Percentiles rank a stretch among this genome's conserved stretches.
Evolutionary conservation across 257 asterid species (phyloP).

Genomic region (Penstemon barbatus): DNA sequence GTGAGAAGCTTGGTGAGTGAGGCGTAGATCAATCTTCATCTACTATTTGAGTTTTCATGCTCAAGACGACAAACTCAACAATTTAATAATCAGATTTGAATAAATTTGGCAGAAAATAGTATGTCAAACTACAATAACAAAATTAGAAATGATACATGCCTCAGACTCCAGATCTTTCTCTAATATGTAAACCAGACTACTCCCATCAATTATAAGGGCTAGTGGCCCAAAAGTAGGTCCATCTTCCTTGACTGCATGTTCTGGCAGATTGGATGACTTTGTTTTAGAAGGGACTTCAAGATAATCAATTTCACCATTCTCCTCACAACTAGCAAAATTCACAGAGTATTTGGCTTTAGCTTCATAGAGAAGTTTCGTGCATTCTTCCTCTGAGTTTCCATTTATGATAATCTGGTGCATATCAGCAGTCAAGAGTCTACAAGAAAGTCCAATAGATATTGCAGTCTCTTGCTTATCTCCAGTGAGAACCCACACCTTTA

Average conservation of each 20-base stretch:
- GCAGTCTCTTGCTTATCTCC: slow-evolving; percentile 99
- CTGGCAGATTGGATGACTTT: slow-evolving; percentile 43
- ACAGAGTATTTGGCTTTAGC: slow-evolving; percentile 69
- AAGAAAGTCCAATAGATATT: slow-evolving; percentile 91
- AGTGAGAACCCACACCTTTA: slow-evolving; percentile 97
- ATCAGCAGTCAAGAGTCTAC: slow-evolving; percentile 89
- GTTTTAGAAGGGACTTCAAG: slow-evolving; percentile 51
- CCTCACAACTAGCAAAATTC: slow-evolving; percentile 44
- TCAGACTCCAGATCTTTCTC: slow-evolving; percentile 90
- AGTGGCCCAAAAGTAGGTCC: slow-evolving; percentile 53
- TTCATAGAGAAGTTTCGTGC: slow-evolving; percentile 74
- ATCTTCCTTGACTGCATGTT: slow-evolving; percentile 46
- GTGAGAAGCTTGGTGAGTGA: slow-evolving; percentile 35
- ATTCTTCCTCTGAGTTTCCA: slow-evolving; percentile 87
- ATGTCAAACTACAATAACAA: slow-evolving; percentile 11
- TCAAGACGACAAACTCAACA: slow-evolving; percentile 13
- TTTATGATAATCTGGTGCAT: slow-evolving; percentile 86
- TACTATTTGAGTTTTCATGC: slow-evolving; percentile 21
- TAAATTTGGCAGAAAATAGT: slow-evolving; percentile 9
- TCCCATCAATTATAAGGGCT: slow-evolving; percentile 97
- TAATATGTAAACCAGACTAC: slow-evolving; percentile 89
- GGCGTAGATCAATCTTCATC: not conserved
- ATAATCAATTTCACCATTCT: slow-evolving; percentile 48
- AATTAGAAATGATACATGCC: slow-evolving; percentile 44
- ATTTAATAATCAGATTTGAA: slow-evolving; percentile 12